These are phyloP conservation scores for Sporothrix humicola DNA, from an alignment of 2,329 filamentous ascomycete species.

Conservation along the genomic window DNA sequence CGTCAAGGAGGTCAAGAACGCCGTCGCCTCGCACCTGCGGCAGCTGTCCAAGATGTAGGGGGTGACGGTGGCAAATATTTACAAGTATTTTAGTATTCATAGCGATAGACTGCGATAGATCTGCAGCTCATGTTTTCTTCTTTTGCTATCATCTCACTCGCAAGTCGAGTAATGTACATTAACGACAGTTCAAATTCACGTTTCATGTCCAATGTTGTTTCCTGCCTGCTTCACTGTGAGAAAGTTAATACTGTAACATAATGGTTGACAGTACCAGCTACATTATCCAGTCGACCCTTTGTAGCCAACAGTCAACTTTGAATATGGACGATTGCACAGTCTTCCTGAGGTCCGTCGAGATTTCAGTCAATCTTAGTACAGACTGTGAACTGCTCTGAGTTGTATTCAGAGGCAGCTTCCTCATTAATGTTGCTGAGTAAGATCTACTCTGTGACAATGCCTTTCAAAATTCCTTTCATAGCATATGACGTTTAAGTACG, in stretches of 20 bases:
- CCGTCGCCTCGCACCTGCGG: constrained; percentile 53
- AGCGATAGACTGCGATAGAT: constrained; percentile 15
- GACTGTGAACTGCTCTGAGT: too few species aligned
- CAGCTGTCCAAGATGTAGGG: constrained; percentile 36
- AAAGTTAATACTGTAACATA: not conserved
- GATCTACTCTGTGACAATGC: too few species aligned
- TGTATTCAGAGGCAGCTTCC: too few species aligned
- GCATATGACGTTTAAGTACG: too few species aligned
- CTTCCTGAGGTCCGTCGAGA: too few species aligned
- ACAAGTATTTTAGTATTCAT: not conserved
- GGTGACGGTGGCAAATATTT: not conserved
- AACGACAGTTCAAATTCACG: constrained; percentile 4
- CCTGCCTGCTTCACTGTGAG: not conserved
- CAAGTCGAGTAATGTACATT: constrained; percentile 1
- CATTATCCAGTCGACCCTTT: too few species aligned
- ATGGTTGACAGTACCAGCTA: not conserved
- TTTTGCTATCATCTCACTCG: not conserved
- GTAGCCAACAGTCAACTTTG: too few species aligned
- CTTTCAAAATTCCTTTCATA: too few species aligned
- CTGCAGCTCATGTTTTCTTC: not conserved
- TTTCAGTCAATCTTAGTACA: too few species aligned
- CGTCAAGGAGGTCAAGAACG: constrained; percentile 62
- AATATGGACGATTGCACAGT: too few species aligned
- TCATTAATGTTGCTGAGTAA: too few species aligned
- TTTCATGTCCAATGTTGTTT: not conserved